Base-by-base conservation (phyloP, 768 basidiomycete species). In the Leucosporidium scottii region DNA sequence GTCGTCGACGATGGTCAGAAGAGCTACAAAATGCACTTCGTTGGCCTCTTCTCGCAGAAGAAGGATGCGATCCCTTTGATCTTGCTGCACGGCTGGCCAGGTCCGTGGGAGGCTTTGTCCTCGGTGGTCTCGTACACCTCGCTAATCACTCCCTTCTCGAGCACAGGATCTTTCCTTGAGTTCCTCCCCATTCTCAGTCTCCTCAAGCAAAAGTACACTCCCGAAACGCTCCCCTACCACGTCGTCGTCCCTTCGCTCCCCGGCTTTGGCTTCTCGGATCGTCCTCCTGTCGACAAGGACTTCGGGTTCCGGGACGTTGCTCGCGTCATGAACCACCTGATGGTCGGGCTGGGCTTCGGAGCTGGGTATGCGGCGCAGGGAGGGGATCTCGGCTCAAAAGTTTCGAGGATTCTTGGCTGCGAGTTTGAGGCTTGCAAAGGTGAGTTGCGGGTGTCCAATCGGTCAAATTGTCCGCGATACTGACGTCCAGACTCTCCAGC, bases 21-120 rank as follows among this genome's bases (percentile, higher is more conserved):
- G 15, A 59, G 31, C 23, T 64, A 64, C 27, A 50, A 66, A 27
- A 39, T 74, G 21, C 76, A 77, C 61, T 75, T 75, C 68, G 65
- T 75, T 53, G 69, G 68, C 53, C 59, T 70, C 55, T 60, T 68
- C 63, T 73, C 73, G 17, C 34, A 59, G 2, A 66, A 71, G 23
- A 67, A 68, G 1, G 48, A 75, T 17, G 74, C 76, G 8, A 75
- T 75, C 56, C 73, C 75, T 21, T 66, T 77, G 18, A 3, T 77
- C 3, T 44, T 77, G 17, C 36, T 73, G 3, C 76, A 77, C 39
- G 76, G 75, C 20, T 77, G 76, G 76, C 76, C 76, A 1, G 67
- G 72, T 18, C 17, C 18, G 31, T 58, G 39, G n/a, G n/a, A n/a
- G n/a, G n/a, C 15, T 53, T 8, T 36, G 49, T 60, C 0, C 31